These are phyloP conservation scores for Spizellomyces sp. DNA, from an alignment of 192 early-diverging fungal species.

Conservation along the genomic window DNA sequence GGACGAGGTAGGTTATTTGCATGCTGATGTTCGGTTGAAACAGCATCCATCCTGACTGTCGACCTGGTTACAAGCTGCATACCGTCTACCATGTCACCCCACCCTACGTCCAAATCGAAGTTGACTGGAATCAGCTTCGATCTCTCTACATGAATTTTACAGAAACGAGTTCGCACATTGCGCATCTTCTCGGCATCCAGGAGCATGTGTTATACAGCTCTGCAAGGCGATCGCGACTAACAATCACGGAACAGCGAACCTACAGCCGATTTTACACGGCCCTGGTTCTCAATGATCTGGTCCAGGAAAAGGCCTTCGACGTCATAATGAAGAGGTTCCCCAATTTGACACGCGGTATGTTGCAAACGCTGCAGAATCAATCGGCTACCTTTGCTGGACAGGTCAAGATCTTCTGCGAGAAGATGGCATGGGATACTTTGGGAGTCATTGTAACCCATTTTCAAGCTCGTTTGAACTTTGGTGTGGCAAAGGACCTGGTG, in stretches of 20 bases:
- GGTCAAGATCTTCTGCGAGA: slow-evolving; percentile 50
- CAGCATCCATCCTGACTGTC: background rate
- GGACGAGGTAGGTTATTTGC: slow-evolving; percentile 26
- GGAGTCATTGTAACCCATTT: slow-evolving; percentile 33
- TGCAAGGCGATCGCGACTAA: background rate
- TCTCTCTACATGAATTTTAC: background rate
- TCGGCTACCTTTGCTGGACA: slow-evolving; percentile 49
- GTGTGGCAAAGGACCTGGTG: slow-evolving; percentile 34
- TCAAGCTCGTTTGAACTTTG: slow-evolving; percentile 42
- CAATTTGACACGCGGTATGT: slow-evolving; percentile 30
- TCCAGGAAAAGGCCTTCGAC: slow-evolving; percentile 40
- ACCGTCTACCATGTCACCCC: slow-evolving; percentile 23
- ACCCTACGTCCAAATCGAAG: slow-evolving; percentile 18
- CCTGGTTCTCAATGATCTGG: slow-evolving; percentile 40
- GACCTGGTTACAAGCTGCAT: slow-evolving; percentile 14
- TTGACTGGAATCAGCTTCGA: background rate
- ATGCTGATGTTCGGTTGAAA: too few relatives aligned
- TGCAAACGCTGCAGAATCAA: slow-evolving; percentile 36
- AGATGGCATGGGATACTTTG: slow-evolving; percentile 35
- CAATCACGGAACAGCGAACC: background rate
- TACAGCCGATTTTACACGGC: slow-evolving; percentile 38
- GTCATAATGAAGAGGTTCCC: slow-evolving; percentile 34
- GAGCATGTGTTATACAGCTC: background rate
- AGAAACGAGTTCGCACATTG: background rate
- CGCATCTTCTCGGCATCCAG: slow-evolving; percentile 15